These are phyloP conservation scores for Leucoagaricus sp. DNA, from an alignment of 1,284 basidiomycete species.

Conservation along the genomic window DNA sequence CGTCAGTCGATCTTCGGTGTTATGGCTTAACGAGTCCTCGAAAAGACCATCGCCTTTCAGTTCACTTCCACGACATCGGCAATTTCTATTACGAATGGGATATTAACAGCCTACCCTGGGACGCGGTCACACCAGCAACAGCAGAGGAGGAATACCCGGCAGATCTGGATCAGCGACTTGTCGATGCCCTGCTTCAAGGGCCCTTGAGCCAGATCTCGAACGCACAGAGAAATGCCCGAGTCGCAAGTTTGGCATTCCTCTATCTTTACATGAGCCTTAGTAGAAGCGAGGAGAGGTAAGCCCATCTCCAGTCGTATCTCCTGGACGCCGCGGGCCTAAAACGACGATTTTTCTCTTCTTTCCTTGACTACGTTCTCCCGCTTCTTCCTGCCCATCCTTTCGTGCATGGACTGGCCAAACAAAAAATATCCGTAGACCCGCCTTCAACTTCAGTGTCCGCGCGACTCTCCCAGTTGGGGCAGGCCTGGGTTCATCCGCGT, in stretches of 20 bases:
- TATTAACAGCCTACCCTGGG: constrained; percentile 86
- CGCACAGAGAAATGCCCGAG: constrained; percentile 54
- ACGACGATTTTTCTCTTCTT: constrained; percentile 7
- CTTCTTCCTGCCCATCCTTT: constrained; percentile 14
- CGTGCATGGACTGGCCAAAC: constrained; percentile 2
- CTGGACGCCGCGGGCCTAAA: constrained; percentile 12
- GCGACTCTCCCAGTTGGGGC: constrained; percentile 98
- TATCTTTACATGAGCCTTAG: constrained; percentile 91
- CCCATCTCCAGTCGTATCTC: constrained; percentile 20
- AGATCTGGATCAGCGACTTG: constrained; percentile 67
- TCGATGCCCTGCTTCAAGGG: constrained; percentile 64
- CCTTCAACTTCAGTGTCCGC: constrained; percentile 82
- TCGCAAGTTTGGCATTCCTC: constrained; percentile 83
- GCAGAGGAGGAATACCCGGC: constrained; percentile 62
- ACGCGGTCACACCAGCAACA: constrained; percentile 56
- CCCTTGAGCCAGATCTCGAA: constrained; percentile 48
- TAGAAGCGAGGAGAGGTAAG: constrained; percentile 56
- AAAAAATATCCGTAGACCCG: constrained; percentile 50
- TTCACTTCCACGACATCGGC: constrained; percentile 82
- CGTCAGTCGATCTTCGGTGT: constrained; percentile 93
- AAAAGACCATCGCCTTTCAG: constrained; percentile 72
- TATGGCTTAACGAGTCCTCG: constrained; percentile 84
- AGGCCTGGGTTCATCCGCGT: constrained; percentile 96
- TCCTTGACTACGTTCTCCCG: constrained; percentile 4
- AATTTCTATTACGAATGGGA: constrained; percentile 84